phyloP scores from a whole-genome alignment of 257 asterid species.

The Jaltomata sinuosa region DNA sequence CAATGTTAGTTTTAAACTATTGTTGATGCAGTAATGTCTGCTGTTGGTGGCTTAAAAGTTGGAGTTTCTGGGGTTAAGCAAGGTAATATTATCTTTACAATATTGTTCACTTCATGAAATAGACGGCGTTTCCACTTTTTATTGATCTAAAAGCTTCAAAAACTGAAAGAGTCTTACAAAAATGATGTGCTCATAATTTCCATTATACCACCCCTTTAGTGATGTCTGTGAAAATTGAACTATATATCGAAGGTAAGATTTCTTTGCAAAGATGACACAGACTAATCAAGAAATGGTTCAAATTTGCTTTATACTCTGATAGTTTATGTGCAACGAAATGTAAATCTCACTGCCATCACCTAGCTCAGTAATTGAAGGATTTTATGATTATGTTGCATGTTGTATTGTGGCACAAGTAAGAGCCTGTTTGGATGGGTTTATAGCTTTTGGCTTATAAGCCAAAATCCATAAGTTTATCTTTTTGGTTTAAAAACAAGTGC shows the following conservation, averaged over 20 bases:
- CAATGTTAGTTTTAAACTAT: slow-evolving; percentile 8
- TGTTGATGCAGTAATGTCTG: slow-evolving; percentile 77
- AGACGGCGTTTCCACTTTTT: neutral
- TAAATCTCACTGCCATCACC: neutral
- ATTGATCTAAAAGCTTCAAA: neutral
- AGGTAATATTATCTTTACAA: slow-evolving; percentile 33
- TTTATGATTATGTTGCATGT: neutral
- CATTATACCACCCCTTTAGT: neutral
- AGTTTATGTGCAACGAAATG: neutral
- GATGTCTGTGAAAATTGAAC: neutral
- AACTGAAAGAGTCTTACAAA: neutral
- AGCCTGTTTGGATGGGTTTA: too few relatives aligned
- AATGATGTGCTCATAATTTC: neutral
- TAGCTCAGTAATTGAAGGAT: neutral
- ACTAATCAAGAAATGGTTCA: neutral
- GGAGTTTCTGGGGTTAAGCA: slow-evolving; percentile 70
- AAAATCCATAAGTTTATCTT: too few relatives aligned
- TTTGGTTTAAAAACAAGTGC: too few relatives aligned
- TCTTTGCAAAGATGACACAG: neutral
- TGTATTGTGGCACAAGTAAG: neutral
- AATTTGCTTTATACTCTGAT: neutral
- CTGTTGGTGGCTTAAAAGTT: slow-evolving; percentile 89
- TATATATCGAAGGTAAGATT: neutral
- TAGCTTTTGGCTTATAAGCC: too few relatives aligned
- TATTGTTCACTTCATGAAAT: neutral